phyloP scores from a whole-genome alignment of 208 protist genomes.

The Crithidia thermophila region DNA sequence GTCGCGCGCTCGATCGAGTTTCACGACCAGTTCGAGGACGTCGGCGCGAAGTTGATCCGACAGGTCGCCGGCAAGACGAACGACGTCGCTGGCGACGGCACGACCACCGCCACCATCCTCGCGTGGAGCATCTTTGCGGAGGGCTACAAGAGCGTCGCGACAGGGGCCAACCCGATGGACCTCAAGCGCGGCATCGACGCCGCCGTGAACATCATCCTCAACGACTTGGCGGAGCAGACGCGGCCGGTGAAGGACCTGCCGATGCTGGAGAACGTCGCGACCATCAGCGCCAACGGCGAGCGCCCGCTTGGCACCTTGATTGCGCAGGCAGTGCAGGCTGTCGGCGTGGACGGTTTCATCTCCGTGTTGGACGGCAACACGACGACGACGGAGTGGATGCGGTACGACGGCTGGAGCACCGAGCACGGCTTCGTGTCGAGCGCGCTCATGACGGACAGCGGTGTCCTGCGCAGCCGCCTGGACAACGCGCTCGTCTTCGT shows the following conservation, averaged over 20 bases:
- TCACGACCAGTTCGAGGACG: conserved; percentile 97
- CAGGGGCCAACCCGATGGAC: conserved; percentile 99
- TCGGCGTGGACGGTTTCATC: conserved; percentile 99
- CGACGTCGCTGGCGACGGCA: conserved; percentile 98
- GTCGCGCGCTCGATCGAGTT: conserved; percentile 99
- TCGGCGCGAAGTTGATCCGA: conserved; percentile 97
- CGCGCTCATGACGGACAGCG: conserved; percentile 97
- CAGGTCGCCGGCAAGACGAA: conserved; percentile 98
- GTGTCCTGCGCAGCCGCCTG: conserved; percentile 91
- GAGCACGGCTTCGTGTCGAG: conserved; percentile 98
- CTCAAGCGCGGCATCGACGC: conserved; percentile 98
- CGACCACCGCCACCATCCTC: conserved; percentile 99
- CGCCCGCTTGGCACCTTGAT: conserved; percentile 97
- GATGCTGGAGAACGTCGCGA: conserved; percentile 97
- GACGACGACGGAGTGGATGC: conserved; percentile 95
- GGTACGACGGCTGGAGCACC: conserved; percentile 98
- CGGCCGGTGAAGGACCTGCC: conserved; percentile 95
- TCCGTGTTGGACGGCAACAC: conserved; percentile 98
- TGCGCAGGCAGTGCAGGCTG: conserved; percentile 97
- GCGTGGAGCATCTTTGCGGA: conserved; percentile 98
- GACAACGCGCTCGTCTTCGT: conserved; percentile 96
- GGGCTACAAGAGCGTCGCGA: conserved; percentile 98
- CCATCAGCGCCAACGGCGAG: conserved; percentile 99
- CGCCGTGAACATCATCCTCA: conserved; percentile 92
- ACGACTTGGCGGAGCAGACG: conserved; percentile 93